phyloP scores from a whole-genome alignment of 257 asterid genomes.

The Solanum gandarillasii region DNA sequence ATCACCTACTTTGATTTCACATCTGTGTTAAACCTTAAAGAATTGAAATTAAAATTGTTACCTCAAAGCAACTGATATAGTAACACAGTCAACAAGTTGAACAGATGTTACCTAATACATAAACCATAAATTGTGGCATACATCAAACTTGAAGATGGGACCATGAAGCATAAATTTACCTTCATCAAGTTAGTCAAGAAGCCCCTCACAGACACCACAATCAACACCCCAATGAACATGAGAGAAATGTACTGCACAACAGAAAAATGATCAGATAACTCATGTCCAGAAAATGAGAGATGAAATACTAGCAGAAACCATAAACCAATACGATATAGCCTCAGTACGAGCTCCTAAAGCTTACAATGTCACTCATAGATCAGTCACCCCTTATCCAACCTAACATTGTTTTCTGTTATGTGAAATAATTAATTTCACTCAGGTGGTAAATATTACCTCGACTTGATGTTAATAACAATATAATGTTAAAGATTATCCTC shows the following conservation, averaged over 20 bases:
- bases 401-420: neutral
- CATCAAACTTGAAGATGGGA: neutral
- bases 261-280: neutral
- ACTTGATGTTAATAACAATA: neutral
- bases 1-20: neutral
- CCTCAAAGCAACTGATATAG: neutral
- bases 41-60: neutral
- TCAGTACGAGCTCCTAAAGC: neutral
- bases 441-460: neutral
- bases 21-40: neutral
- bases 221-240: slow-evolving; percentile 86
- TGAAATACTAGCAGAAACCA: neutral
- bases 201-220: slow-evolving; percentile 85
- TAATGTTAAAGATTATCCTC: neutral
- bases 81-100: neutral
- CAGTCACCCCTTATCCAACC: neutral
- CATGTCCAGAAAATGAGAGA: neutral
- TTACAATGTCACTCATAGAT: neutral
- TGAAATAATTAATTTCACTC: neutral
- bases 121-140: neutral
- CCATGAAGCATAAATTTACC: slow-evolving; percentile 27
- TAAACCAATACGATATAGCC: neutral
- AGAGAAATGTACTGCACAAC: slow-evolving; percentile 79
- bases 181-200: slow-evolving; percentile 85
- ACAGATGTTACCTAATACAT: neutral